A percentile compares a stretch with the other conserved stretches of the same genome.
Evolutionary conservation across 2,329 filamentous ascomycete species (phyloP).

Genomic region (Endothia cerciana): DNA sequence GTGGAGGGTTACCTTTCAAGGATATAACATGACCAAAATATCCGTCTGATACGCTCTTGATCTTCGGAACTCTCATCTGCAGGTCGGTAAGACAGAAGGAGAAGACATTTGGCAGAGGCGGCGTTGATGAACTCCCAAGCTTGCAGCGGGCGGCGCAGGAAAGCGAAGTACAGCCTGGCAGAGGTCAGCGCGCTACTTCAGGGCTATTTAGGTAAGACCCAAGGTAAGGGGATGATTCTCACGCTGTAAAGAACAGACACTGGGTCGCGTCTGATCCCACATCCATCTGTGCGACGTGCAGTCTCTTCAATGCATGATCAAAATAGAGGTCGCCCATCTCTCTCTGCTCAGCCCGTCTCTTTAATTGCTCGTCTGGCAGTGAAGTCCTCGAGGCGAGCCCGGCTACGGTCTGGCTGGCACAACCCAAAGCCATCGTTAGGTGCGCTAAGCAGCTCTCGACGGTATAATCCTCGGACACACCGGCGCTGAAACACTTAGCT

Average conservation of each 20-base stretch:
- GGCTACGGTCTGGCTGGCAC: constrained; percentile 46
- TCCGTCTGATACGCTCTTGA: constrained; percentile 51
- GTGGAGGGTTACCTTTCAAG: constrained; percentile 43
- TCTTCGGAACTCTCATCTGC: constrained; percentile 43
- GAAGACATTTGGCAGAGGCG: constrained; percentile 53
- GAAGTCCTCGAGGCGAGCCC: constrained; percentile 33
- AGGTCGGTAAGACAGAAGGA: constrained; percentile 50
- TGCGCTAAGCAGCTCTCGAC: constrained; percentile 48
- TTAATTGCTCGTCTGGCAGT: constrained; percentile 35
- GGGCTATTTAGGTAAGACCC: too few relatives aligned
- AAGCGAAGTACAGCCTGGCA: constrained; percentile 50
- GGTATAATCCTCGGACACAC: constrained; percentile 42
- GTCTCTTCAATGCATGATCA: constrained; percentile 49
- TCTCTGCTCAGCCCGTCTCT: constrained; percentile 38
- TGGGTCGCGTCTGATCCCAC: constrained; percentile 52
- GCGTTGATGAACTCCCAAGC: constrained; percentile 56
- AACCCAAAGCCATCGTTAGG: constrained; percentile 53
- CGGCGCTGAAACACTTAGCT: constrained; percentile 36
- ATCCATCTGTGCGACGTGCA: constrained; percentile 51
- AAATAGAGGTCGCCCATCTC: constrained; percentile 49
- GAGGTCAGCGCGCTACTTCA: not conserved
- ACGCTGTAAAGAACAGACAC: constrained; percentile 53
- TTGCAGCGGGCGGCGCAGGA: constrained; percentile 53
- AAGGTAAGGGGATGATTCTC: not conserved
- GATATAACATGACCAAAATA: constrained; percentile 61